Evolutionary conservation across 306 rosid species (phyloP), one percentile per base, ranked within the genome.

Genomic region (Acacia confusa): DNA sequence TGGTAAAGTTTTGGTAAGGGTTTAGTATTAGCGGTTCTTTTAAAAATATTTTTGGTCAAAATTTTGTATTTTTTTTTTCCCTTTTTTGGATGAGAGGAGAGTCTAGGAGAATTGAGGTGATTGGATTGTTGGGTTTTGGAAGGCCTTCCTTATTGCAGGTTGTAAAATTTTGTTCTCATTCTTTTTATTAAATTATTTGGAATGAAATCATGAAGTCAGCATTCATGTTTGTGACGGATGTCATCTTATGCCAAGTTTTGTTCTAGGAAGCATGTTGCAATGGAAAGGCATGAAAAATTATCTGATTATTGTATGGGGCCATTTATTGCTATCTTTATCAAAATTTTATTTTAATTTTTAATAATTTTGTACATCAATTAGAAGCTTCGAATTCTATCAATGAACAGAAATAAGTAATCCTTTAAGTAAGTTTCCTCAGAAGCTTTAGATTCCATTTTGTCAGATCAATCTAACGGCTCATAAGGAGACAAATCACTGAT

Each of bases 1-100:
- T 72, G 87, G 81, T 88, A 72, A 50, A 60, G 67, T 86, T 87
- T 83, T 80, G 84, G 73, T 70, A 87, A 52, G 76, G 77, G 75
- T 73, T 78, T 79, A 63, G 86, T 79, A 14, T 27, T 14, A 12
- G 20, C 2, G 7, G 34, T 28, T 63, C 20, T 28, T 63, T 25
- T 25, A 11, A 7, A 61, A 25, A 1, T 34, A 10, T 3, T 61
- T 63, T 63, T 63, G 36, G 36, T 63, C 6, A 58, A 61, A 61
- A 63, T 5, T 63, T 63, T 13, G 25, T 20, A 20, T 14, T 22
- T n/a, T 57, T 57, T 2, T 9, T 36, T 36, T 47, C 1, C 1
- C 9, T 43, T 61, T 27, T 61, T 25, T 0, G 38, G 68, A 13
- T 11, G 68, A 76, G 78, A 84, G 77, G 67, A 74, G 85, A 79